A percentile compares a stretch with the other conserved stretches of the same genome.
Conservation (phyloP, 208 protist species). For the Chromosphaera perkinsii region DNA sequence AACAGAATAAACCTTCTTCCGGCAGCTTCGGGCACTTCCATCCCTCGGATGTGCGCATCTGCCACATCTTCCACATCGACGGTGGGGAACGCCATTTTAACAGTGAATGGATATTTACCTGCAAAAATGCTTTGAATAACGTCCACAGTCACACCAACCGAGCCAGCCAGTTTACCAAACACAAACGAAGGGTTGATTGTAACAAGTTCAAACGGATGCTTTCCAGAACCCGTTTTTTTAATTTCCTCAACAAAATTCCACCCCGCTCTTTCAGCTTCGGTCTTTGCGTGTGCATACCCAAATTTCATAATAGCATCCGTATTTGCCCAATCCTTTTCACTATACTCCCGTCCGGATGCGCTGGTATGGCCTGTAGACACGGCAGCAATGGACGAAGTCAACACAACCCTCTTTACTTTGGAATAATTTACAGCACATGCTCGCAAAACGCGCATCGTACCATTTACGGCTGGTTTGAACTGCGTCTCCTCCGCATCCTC, state of each 20-base stretch:
- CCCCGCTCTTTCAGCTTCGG: conserved; percentile 17
- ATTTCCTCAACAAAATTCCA: conserved; percentile 29
- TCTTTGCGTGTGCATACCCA: conserved; percentile 26
- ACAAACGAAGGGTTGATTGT: conserved; percentile 38
- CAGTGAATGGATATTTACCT: background rate
- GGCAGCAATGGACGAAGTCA: conserved; percentile 17
- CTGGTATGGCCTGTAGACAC: conserved; percentile 6
- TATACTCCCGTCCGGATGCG: conserved; percentile 4
- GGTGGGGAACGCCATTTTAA: background rate
- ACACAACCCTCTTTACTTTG: conserved; percentile 33
- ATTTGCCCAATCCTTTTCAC: conserved; percentile 32
- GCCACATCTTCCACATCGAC: conserved; percentile 22
- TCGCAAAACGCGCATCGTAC: conserved; percentile 28
- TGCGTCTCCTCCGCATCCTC: conserved; percentile 9
- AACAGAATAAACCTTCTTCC: conserved; percentile 10
- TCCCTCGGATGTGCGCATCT: conserved; percentile 1
- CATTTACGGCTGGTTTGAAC: conserved; percentile 33
- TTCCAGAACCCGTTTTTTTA: background rate
- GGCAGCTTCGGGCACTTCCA: background rate
- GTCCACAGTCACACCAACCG: background rate
- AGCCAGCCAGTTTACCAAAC: conserved; percentile 4
- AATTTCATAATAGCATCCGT: background rate
- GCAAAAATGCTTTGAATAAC: background rate
- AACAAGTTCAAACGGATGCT: conserved; percentile 20
- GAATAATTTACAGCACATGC: conserved; percentile 7